Evolutionary conservation across 2,329 filamentous ascomycete species (phyloP).

Genomic region (Hawksworthiomyces lignivorus): DNA sequence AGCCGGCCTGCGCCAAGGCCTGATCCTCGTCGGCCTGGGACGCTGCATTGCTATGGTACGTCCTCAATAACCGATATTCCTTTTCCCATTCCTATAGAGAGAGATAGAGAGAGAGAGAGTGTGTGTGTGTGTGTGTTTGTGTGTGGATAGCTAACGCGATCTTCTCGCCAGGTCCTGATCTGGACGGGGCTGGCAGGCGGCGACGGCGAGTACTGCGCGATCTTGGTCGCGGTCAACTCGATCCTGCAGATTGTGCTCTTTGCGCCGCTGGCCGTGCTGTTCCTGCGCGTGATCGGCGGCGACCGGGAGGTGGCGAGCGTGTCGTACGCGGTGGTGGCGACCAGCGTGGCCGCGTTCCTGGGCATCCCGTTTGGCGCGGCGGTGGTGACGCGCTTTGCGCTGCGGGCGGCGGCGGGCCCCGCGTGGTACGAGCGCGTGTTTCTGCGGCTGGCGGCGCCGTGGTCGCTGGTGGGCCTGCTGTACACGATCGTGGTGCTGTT

Average conservation of each 20-base stretch:
- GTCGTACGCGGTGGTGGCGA: constrained; percentile 62
- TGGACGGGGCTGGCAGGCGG: constrained; percentile 67
- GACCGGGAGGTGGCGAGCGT: constrained; percentile 26
- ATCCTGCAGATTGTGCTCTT: constrained; percentile 68
- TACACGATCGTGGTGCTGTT: constrained; percentile 86
- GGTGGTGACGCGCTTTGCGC: constrained; percentile 60
- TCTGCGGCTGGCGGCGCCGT: constrained; percentile 61
- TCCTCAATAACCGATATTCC: no score
- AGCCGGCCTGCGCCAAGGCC: constrained; percentile 50
- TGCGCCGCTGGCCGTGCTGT: constrained; percentile 60
- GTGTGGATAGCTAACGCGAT: no score
- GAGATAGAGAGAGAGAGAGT: no score
- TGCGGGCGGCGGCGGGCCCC: constrained; percentile 47
- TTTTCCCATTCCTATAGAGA: no score
- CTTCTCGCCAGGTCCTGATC: constrained; percentile 42
- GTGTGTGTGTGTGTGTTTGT: no score
- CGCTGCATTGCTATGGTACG: constrained; percentile 82
- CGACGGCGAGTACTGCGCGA: constrained; percentile 74
- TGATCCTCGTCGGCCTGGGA: constrained; percentile 77
- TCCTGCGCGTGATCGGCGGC: constrained; percentile 60
- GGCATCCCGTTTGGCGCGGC: constrained; percentile 77
- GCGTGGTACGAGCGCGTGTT: constrained; percentile 63
- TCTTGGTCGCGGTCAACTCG: constrained; percentile 69
- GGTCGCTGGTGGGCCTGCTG: constrained; percentile 72
- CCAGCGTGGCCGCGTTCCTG: constrained; percentile 75